Percentiles rank a stretch among this genome's conserved stretches.
Conservation (phyloP, 148 eudicot species). For the Vaccinium corymbosum region DNA sequence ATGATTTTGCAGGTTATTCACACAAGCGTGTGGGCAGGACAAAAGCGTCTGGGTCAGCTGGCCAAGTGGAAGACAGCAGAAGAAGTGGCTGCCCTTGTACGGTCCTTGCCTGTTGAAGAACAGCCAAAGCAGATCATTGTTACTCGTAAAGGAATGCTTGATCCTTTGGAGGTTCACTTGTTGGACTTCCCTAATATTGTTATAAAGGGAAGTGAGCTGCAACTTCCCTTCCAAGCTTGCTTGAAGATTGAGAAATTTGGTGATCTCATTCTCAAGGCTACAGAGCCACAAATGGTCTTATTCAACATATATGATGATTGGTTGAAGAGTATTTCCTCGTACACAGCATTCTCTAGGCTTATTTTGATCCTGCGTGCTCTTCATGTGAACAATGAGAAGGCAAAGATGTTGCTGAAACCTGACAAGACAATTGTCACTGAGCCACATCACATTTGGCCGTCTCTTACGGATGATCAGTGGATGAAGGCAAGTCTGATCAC, state of each 20-base stretch:
- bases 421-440: slow-evolving; percentile 94
- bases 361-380: slow-evolving; percentile 93
- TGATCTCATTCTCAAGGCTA: slow-evolving; percentile 94
- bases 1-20: slow-evolving; percentile 41
- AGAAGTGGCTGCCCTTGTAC: slow-evolving; percentile 97
- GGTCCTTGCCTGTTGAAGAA: slow-evolving; percentile 98
- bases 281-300: slow-evolving; percentile 99
- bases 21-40: slow-evolving; percentile 99
- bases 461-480: slow-evolving; percentile 97
- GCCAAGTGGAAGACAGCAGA: slow-evolving; percentile 99
- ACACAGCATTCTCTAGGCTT: slow-evolving; percentile 95
- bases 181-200: slow-evolving; percentile 97
- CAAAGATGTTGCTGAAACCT: slow-evolving; percentile 96
- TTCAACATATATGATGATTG: slow-evolving; percentile 99
- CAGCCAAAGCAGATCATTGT: slow-evolving; percentile 98
- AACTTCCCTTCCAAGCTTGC: slow-evolving; percentile 99
- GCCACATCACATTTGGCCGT: slow-evolving; percentile 99
- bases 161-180: slow-evolving; percentile 96
- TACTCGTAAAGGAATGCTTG: slow-evolving; percentile 99
- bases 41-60: slow-evolving; percentile 98
- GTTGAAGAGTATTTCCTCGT: slow-evolving; percentile 96
- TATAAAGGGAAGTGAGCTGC: slow-evolving; percentile 98
- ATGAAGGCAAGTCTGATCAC: slow-evolving; percentile 77
- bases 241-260: slow-evolving; percentile 99
- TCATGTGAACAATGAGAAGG: slow-evolving; percentile 99